These are phyloP conservation scores for Dentipellis fragilis DNA, from an alignment of 768 basidiomycete species.

Conservation along the genomic window DNA sequence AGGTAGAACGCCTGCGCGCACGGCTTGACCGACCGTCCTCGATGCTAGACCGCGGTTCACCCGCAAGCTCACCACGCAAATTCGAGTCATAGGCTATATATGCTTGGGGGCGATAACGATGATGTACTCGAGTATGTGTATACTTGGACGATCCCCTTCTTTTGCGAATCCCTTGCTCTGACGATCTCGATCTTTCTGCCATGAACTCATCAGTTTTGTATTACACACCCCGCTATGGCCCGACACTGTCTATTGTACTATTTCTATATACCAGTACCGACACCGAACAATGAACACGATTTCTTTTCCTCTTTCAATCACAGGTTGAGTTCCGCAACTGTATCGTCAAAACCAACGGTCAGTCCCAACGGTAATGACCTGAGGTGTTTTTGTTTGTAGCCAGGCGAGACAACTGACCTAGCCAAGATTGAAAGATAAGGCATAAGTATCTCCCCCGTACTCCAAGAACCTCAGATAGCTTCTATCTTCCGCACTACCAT, in stretches of 20 bases:
- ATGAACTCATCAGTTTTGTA: background rate
- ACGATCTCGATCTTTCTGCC: background rate
- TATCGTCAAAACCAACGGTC: too few species aligned
- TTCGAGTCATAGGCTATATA: background rate
- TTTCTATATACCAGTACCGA: too few species aligned
- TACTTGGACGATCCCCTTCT: background rate
- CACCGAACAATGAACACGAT: too few species aligned
- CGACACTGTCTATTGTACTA: background rate
- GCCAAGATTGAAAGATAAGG: too few species aligned
- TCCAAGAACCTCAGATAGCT: too few species aligned
- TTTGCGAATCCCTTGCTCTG: background rate
- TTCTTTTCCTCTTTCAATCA: too few species aligned
- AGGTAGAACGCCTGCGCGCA: background rate
- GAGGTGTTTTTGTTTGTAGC: too few species aligned
- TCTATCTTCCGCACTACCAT: too few species aligned
- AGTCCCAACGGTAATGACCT: too few species aligned
- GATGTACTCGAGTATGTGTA: background rate
- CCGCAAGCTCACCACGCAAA: background rate
- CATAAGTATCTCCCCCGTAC: too few species aligned
- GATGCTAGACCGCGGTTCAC: slow-evolving; percentile 1
- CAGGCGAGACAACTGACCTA: too few species aligned
- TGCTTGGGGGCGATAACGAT: background rate
- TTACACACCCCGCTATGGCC: background rate
- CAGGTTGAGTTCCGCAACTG: too few species aligned
- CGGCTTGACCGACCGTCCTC: background rate